phyloP scores from a whole-genome alignment of 768 basidiomycete genomes.

The Gloeopeniophorella convolvens region DNA sequence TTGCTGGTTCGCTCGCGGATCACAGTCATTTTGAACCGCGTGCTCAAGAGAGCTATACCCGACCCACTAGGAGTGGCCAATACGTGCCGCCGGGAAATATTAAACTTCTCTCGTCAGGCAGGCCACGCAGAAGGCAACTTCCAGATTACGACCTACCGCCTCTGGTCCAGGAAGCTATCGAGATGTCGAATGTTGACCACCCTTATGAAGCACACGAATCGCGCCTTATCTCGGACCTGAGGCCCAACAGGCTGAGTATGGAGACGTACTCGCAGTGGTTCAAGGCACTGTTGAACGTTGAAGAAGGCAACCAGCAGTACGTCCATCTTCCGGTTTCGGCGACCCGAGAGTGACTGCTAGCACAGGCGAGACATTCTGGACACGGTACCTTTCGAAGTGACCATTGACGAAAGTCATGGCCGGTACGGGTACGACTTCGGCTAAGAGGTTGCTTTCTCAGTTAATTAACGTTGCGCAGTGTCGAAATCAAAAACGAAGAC shows the following conservation, averaged over 20 bases:
- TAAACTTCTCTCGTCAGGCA: neutral
- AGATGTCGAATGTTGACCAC: neutral
- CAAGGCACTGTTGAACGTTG: slow-evolving; percentile 7
- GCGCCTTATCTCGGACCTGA: neutral
- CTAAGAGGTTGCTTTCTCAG: too few relatives aligned
- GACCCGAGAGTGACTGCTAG: slow-evolving; percentile 22
- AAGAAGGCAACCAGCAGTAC: slow-evolving; percentile 41
- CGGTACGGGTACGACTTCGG: neutral
- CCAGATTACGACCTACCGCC: slow-evolving; percentile 6
- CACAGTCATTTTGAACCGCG: slow-evolving; percentile 6
- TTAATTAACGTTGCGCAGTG: neutral
- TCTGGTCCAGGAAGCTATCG: neutral
- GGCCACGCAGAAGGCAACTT: neutral
- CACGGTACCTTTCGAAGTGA: neutral
- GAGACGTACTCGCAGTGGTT: slow-evolving; percentile 8
- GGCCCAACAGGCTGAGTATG: neutral
- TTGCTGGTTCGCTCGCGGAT: slow-evolving; percentile 9
- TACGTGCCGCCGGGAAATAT: slow-evolving; percentile 1
- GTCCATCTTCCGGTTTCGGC: slow-evolving; percentile 26
- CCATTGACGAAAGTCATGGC: neutral
- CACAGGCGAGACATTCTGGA: neutral
- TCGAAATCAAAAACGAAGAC: slow-evolving; percentile 6
- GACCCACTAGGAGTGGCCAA: neutral
- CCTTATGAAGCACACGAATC: neutral
- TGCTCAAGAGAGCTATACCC: neutral